phyloP scores from a whole-genome alignment of 306 rosid species.

The Carpinus viminea region DNA sequence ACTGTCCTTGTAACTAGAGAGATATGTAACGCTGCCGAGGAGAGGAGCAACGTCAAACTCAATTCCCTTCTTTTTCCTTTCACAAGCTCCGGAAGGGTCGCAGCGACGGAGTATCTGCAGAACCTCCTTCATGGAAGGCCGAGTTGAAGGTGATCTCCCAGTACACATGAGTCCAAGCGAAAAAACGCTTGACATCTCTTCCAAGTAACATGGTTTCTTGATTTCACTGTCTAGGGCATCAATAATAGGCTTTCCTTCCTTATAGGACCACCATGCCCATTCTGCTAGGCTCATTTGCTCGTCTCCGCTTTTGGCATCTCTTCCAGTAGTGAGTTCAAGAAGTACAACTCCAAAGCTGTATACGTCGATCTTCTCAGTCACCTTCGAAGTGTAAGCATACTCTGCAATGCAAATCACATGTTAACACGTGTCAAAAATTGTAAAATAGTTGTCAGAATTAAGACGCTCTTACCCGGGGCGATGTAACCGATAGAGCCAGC shows the following conservation, averaged over 20 bases:
- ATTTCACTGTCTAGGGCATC: slow-evolving; percentile 62
- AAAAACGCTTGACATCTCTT: slow-evolving; percentile 59
- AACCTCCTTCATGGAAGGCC: slow-evolving; percentile 74
- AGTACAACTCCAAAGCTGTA: slow-evolving; percentile 90
- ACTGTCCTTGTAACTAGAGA: slow-evolving; percentile 55
- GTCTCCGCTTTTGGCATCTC: slow-evolving; percentile 47
- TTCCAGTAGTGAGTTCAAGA: slow-evolving; percentile 79
- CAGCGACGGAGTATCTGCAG: slow-evolving; percentile 58
- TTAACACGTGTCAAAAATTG: no score
- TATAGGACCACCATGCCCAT: slow-evolving; percentile 65
- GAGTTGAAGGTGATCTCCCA: slow-evolving; percentile 50
- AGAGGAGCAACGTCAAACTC: slow-evolving; percentile 63
- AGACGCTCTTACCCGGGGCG: slow-evolving; percentile 68
- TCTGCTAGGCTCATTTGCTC: slow-evolving; percentile 64
- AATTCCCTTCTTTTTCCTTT: slow-evolving; percentile 32
- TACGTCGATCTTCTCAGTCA: slow-evolving; percentile 75
- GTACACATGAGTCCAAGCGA: slow-evolving; percentile 85
- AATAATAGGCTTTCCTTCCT: slow-evolving; percentile 48
- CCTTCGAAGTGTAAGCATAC: slow-evolving; percentile 64
- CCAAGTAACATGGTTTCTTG: slow-evolving; percentile 44
- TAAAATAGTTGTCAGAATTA: background rate
- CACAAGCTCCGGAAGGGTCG: slow-evolving; percentile 31
- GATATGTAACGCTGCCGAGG: slow-evolving; percentile 46
- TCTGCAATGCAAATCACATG: slow-evolving; percentile 45
- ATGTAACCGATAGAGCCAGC: slow-evolving; percentile 92